Percentiles rank a stretch among this genome's conserved stretches.
Conservation (phyloP, 345 rosid genomes). For the Mercurialis annua region DNA sequence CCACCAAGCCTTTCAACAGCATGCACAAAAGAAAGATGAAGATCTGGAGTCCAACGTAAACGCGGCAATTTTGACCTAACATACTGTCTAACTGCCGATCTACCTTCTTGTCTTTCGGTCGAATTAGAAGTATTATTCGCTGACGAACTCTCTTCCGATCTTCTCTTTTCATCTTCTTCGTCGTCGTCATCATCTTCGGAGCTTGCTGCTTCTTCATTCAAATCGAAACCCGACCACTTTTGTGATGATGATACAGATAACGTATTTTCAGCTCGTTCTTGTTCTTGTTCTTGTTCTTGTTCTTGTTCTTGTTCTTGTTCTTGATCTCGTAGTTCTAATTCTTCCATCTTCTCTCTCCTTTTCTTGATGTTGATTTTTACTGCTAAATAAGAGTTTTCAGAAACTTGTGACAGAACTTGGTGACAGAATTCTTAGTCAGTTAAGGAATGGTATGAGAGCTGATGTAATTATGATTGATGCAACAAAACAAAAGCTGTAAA, state of each 20-base stretch:
- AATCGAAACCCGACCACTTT: conserved; percentile 37
- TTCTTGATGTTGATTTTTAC: neutral
- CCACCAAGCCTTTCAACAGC: conserved; percentile 87
- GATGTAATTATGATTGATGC: conserved; percentile 7
- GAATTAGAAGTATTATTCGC: conserved; percentile 15
- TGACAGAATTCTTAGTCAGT: no score
- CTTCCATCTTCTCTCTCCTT: conserved; percentile 11
- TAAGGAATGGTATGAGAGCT: neutral
- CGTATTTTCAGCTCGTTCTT: conserved; percentile 29
- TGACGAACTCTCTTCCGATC: conserved; percentile 27
- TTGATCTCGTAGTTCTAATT: conserved; percentile 8
- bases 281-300: conserved; percentile 17
- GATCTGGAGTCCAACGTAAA: conserved; percentile 90
- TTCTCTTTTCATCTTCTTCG: conserved; percentile 17
- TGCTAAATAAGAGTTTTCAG: neutral
- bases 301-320: conserved; percentile 21
- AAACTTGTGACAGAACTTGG: no score
- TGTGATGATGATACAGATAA: conserved; percentile 24
- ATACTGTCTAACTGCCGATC: conserved; percentile 54
- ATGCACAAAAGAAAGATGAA: conserved; percentile 68
- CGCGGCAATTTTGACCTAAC: conserved; percentile 73
- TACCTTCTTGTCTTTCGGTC: conserved; percentile 22
- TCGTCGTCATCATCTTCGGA: conserved; percentile 10
- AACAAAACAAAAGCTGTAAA: neutral
- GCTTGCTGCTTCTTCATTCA: conserved; percentile 43